Evolutionary conservation across 345 rosid genomes (phyloP).

Genomic region (Bruguiera parviflora): DNA sequence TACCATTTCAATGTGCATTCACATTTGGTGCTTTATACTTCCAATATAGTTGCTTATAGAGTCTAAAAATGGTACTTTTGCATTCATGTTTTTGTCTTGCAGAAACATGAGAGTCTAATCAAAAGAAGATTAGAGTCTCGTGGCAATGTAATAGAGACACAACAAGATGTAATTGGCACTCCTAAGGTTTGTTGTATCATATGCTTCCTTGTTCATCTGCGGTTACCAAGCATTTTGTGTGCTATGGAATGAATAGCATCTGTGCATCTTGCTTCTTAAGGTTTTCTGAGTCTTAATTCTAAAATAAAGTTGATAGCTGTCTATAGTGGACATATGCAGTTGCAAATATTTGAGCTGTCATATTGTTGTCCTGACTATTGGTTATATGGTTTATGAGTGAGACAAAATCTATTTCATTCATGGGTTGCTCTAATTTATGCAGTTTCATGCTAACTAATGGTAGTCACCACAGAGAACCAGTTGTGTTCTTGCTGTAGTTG

Average conservation of each 20-base stretch:
- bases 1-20: background rate
- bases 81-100: slow-evolving; percentile 19
- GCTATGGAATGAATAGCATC: background rate
- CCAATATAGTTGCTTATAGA: background rate
- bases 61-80: background rate
- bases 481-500: too few species aligned
- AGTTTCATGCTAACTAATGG: too few species aligned
- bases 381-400: too few species aligned
- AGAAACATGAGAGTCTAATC: slow-evolving; percentile 89
- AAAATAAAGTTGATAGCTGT: too few species aligned
- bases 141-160: slow-evolving; percentile 75
- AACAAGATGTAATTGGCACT: slow-evolving; percentile 82
- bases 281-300: background rate
- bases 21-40: background rate
- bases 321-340: too few species aligned
- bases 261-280: background rate
- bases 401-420: too few species aligned
- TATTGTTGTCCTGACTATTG: too few species aligned
- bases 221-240: background rate
- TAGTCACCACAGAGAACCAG: too few species aligned
- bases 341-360: too few species aligned
- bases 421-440: too few species aligned
- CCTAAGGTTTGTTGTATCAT: slow-evolving; percentile 56
- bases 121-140: slow-evolving; percentile 72
- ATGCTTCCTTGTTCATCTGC: slow-evolving; percentile 9